These are phyloP conservation scores for Boletus huronensis DNA, from an alignment of 768 basidiomycete genomes.

Conservation along the genomic window DNA sequence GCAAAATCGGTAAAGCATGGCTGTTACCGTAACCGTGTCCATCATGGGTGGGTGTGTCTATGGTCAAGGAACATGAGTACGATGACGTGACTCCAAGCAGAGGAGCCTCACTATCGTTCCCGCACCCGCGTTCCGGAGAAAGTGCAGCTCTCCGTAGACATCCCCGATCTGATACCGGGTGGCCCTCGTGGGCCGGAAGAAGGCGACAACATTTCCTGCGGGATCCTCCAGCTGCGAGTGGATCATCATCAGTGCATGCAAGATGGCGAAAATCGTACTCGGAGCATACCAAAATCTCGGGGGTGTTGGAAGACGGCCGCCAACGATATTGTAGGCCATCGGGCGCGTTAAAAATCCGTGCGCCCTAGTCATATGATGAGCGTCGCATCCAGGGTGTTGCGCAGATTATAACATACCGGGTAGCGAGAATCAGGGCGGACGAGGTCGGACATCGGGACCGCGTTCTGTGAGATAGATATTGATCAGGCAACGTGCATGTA, in stretches of 20 bases:
- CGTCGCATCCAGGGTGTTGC: slow-evolving; percentile 7
- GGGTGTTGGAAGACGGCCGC: slow-evolving; percentile 59
- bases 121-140: slow-evolving; percentile 71
- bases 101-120: slow-evolving; percentile 66
- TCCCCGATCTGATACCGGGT: slow-evolving; percentile 84
- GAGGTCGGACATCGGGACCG: slow-evolving; percentile 78
- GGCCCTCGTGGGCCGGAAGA: slow-evolving; percentile 73
- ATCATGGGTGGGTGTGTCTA: slow-evolving; percentile 88
- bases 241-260: slow-evolving; percentile 7
- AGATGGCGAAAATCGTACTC: slow-evolving; percentile 4
- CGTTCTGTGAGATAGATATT: slow-evolving; percentile 48
- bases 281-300: slow-evolving; percentile 57
- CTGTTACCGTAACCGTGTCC: slow-evolving; percentile 82
- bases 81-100: slow-evolving; percentile 17
- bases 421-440: slow-evolving; percentile 64
- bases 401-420: slow-evolving; percentile 44
- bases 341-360: slow-evolving; percentile 74
- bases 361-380: slow-evolving; percentile 41
- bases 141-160: slow-evolving; percentile 83
- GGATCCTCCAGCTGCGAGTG: slow-evolving; percentile 64
- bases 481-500: slow-evolving; percentile 22
- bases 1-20: slow-evolving; percentile 83
- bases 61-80: slow-evolving; percentile 22
- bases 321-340: slow-evolving; percentile 80
- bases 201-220: slow-evolving; percentile 66